Evolutionary conservation across 176 grass and related monocot genomes (phyloP), one percentile per base, ranked within the genome.

Genomic region (Elaeis guineensis): DNA sequence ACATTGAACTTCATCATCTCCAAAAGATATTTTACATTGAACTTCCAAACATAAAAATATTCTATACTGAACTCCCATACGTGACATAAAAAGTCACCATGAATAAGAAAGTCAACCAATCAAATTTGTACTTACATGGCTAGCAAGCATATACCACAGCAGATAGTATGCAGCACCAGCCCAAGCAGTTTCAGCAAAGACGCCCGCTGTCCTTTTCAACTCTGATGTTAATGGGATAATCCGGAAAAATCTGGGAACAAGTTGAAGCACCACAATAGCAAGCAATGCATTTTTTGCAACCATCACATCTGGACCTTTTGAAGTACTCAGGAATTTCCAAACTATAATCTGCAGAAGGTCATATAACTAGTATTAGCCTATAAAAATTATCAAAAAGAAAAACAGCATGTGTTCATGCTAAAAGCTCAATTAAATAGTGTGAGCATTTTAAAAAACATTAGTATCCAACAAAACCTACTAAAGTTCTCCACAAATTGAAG

Each of bases 121-220:
- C 35, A 2, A 74, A 19, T 16, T 22, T 6, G 19, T 58, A 76
- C 89, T 57, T 79, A 93, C 89, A 72, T 96, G 91, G 75, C 83
- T 82, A 11, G 91, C 83, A 16, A 96, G 80, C 58, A 90, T 80
- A 75, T 96, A 96, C 71, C 79, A 85, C 23, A 96, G 66, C 3
- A 96, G 61, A 66, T 87, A 96, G 62, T 87, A 96, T 6, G 75
- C 75, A 53, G 91, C 91, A 51, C 86, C 86, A 7, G 67, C 77
- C 64, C 79, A 90, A 21, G 91, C 86, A 2, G 83, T 87, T 73
- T 82, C 83, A 20, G 91, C 83, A 61, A 87, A 83, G 16, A 87
- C 83, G 2, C 86, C 86, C 8, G 83, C 72, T 0, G 78, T 74
- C 35, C 83, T 85, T 78, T 82, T 90, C 17, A 96, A 80, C 73